Evolutionary conservation across 2,329 filamentous ascomycete species (phyloP).

Genomic region (Diplocarpon rosae): DNA sequence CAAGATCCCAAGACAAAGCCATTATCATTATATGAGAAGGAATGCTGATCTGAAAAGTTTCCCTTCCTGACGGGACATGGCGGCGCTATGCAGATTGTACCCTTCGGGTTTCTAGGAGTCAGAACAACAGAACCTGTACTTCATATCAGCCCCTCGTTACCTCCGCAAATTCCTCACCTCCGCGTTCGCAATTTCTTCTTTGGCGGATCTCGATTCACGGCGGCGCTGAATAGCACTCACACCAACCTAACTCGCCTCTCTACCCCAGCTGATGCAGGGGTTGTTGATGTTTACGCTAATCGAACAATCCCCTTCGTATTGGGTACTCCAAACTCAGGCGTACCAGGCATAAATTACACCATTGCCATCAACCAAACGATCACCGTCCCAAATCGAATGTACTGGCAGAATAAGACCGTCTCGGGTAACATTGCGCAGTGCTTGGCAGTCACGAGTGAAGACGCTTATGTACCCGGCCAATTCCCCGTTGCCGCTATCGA

Average conservation of each 20-base stretch:
- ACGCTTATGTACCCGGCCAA: slow-evolving; percentile 48
- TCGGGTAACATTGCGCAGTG: slow-evolving; percentile 56
- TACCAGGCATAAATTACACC: slow-evolving; percentile 27
- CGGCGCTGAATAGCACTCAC: slow-evolving; percentile 51
- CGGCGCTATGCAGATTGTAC: slow-evolving; percentile 54
- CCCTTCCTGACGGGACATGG: slow-evolving; percentile 63
- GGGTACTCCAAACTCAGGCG: slow-evolving; percentile 28
- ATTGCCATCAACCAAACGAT: slow-evolving; percentile 40
- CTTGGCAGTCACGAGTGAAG: slow-evolving; percentile 37
- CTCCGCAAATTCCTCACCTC: slow-evolving; percentile 45
- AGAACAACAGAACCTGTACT: slow-evolving; percentile 46
- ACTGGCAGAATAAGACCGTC: slow-evolving; percentile 41
- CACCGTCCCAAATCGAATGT: slow-evolving; percentile 46
- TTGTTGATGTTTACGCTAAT: slow-evolving; percentile 45
- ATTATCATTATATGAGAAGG: no score
- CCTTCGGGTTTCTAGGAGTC: slow-evolving; percentile 58
- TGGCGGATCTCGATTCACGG: slow-evolving; percentile 52
- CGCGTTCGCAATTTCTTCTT: slow-evolving; percentile 55
- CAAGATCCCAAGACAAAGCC: no score
- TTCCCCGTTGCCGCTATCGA: slow-evolving; percentile 59
- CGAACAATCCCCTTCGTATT: slow-evolving; percentile 47
- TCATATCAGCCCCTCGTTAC: slow-evolving; percentile 54
- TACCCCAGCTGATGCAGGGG: slow-evolving; percentile 31
- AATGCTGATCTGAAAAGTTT: slow-evolving; percentile 6
- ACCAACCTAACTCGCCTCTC: slow-evolving; percentile 47